These are phyloP conservation scores for Penicillium pulvis DNA, from an alignment of 495 filamentous ascomycete genomes.

Conservation along the genomic window DNA sequence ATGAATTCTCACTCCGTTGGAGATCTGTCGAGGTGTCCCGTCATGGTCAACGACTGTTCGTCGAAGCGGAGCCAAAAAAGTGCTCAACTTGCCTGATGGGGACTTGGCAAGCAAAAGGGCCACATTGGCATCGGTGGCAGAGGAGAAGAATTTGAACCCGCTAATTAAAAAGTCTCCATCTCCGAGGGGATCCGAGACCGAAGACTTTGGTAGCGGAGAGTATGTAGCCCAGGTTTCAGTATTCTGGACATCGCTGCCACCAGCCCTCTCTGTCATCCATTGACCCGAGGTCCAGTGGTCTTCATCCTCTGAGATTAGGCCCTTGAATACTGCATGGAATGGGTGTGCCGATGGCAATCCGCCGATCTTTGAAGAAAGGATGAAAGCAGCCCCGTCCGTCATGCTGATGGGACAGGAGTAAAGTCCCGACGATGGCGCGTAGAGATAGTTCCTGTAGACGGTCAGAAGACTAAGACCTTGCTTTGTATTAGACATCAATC, in stretches of 20 bases:
- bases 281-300: constrained; percentile 76
- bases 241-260: constrained; percentile 71
- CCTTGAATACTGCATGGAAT: constrained; percentile 52
- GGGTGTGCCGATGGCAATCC: constrained; percentile 35
- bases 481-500: constrained; percentile 21
- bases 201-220: constrained; percentile 23
- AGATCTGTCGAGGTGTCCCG: constrained; percentile 31
- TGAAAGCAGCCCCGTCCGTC: constrained; percentile 68
- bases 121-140: constrained; percentile 71
- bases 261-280: constrained; percentile 84
- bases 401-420: constrained; percentile 70
- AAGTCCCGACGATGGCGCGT: constrained; percentile 60
- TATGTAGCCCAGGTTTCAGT: constrained; percentile 67
- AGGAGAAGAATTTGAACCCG: constrained; percentile 80
- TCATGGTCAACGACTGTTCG: constrained; percentile 36
- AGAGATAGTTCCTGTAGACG: constrained; percentile 64
- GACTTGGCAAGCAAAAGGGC: constrained; percentile 71
- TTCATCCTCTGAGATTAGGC: constrained; percentile 56
- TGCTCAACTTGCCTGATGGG: constrained; percentile 53
- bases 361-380: constrained; percentile 57
- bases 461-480: constrained; percentile 6
- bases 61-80: constrained; percentile 68
- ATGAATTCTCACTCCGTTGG: constrained; percentile 66
- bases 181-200: constrained; percentile 17
- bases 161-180: constrained; percentile 49